These are phyloP conservation scores for Xylariaceae sp. DNA, from an alignment of 2,329 filamentous ascomycete species.

Conservation along the genomic window DNA sequence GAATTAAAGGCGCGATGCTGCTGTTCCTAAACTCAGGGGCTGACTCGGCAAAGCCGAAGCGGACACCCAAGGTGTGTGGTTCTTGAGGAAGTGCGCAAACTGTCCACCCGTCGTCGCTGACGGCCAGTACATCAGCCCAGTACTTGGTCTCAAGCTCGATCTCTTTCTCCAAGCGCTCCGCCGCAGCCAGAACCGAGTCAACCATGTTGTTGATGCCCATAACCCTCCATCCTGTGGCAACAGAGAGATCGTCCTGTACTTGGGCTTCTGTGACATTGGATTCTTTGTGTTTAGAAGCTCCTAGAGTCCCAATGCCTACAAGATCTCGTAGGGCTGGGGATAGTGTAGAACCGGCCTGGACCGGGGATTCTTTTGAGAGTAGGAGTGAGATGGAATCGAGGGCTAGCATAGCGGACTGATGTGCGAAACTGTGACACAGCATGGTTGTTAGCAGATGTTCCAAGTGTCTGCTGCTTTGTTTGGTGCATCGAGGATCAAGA, in stretches of 20 bases:
- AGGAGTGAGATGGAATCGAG: constrained; percentile 86
- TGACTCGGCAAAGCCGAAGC: constrained; percentile 86
- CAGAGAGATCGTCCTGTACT: constrained; percentile 61
- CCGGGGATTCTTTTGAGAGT: constrained; percentile 80
- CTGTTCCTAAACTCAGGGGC: constrained; percentile 67
- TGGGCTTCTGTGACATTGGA: constrained; percentile 64
- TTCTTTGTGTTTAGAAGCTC: constrained; percentile 68
- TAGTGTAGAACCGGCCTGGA: constrained; percentile 72
- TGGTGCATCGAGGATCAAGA: not conserved
- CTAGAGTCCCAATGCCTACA: constrained; percentile 77
- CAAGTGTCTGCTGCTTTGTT: not conserved
- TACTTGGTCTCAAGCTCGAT: constrained; percentile 82
- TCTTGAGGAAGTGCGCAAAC: constrained; percentile 79
- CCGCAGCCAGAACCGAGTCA: constrained; percentile 75
- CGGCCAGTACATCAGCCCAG: constrained; percentile 83
- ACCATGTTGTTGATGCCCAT: constrained; percentile 78
- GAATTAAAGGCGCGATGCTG: constrained; percentile 81
- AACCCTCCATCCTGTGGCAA: constrained; percentile 76
- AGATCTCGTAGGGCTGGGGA: constrained; percentile 73
- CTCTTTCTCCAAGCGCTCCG: constrained; percentile 75
- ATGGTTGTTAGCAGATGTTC: constrained; percentile 21
- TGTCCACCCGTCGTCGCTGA: constrained; percentile 87
- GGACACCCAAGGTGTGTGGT: constrained; percentile 77
- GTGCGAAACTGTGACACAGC: constrained; percentile 49
- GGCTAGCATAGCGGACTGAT: constrained; percentile 70